Conservation (phyloP, 2,329 filamentous ascomycete genomes). For the Drechslerella dactyloides region DNA sequence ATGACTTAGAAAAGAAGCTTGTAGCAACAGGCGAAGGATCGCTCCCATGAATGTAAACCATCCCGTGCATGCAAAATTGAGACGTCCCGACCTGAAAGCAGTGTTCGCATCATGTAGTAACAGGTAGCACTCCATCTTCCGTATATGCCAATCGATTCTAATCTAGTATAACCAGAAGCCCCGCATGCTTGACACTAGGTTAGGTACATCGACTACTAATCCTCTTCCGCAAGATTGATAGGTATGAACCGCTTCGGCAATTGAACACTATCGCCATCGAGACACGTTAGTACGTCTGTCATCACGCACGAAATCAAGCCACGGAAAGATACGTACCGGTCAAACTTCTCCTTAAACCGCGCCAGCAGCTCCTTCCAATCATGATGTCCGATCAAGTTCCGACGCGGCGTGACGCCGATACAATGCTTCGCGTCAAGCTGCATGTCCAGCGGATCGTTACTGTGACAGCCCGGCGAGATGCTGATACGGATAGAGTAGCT, state of each 20-base stretch:
- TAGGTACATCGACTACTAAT: slow-evolving; percentile 4
- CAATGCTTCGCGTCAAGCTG: slow-evolving; percentile 95
- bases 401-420: slow-evolving; percentile 89
- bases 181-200: neutral
- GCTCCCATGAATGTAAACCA: no score
- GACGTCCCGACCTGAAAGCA: no score
- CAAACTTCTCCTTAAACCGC: slow-evolving; percentile 90
- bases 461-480: slow-evolving; percentile 93
- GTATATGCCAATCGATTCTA: no score
- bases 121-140: no score
- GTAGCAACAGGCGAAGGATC: no score
- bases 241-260: slow-evolving; percentile 71
- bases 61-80: no score
- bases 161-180: no score
- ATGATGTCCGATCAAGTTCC: slow-evolving; percentile 85
- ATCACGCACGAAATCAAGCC: neutral
- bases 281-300: slow-evolving; percentile 10
- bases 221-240: slow-evolving; percentile 63
- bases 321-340: slow-evolving; percentile 71
- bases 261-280: slow-evolving; percentile 66
- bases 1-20: no score
- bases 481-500: slow-evolving; percentile 96
- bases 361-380: slow-evolving; percentile 98
- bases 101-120: no score
- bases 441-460: slow-evolving; percentile 93